A percentile compares a stretch with the other conserved stretches of the same genome.
These are phyloP conservation scores for Saccharomycopsis vini DNA, from an alignment of 805 yeast species.

Conservation along the genomic window DNA sequence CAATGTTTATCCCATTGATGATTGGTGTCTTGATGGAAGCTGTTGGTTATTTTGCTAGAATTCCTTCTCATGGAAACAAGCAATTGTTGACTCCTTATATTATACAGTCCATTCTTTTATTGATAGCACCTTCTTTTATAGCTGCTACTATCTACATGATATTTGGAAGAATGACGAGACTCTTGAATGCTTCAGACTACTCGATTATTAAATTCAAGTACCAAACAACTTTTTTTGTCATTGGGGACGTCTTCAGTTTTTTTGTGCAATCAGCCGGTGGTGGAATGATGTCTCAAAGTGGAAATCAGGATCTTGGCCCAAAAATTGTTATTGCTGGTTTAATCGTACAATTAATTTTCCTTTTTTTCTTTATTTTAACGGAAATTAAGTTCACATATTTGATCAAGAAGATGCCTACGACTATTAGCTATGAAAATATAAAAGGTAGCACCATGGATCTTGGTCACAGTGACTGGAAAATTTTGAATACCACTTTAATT, in stretches of 20 bases:
- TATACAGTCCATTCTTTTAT: constrained; percentile 23
- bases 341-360: constrained; percentile 26
- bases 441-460: neutral
- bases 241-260: constrained; percentile 27
- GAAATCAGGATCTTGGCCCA: constrained; percentile 19
- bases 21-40: constrained; percentile 24
- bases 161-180: constrained; percentile 23
- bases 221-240: constrained; percentile 25
- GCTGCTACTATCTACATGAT: constrained; percentile 29
- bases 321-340: constrained; percentile 26
- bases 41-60: constrained; percentile 25
- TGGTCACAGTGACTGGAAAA: neutral
- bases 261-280: constrained; percentile 28
- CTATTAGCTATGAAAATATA: neutral
- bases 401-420: neutral
- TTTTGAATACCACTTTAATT: neutral
- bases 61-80: constrained; percentile 17
- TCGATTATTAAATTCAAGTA: constrained; percentile 22
- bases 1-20: constrained; percentile 15
- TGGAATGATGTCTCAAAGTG: constrained; percentile 22
- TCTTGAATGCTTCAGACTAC: constrained; percentile 20
- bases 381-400: constrained; percentile 8
- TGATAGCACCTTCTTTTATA: constrained; percentile 27
- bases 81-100: constrained; percentile 20
- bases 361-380: constrained; percentile 23